Evolutionary conservation across 805 yeast species (phyloP).

Genomic region (Ogataea salicorniae): DNA sequence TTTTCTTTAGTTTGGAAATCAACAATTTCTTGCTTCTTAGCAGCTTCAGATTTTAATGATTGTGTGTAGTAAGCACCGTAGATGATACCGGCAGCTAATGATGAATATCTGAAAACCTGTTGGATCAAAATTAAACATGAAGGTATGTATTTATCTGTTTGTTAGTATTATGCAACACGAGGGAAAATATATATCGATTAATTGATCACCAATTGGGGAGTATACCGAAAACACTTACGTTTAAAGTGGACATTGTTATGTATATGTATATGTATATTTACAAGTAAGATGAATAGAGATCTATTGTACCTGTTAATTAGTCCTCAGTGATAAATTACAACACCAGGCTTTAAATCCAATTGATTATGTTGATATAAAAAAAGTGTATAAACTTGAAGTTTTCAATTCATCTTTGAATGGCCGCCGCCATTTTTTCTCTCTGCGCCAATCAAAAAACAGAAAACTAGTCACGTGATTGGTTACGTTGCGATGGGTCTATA

Average conservation of each 20-base stretch:
- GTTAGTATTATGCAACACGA: not conserved
- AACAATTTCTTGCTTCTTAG: slow-evolving; percentile 49
- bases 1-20: slow-evolving; percentile 63
- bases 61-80: slow-evolving; percentile 87
- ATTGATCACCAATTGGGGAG: no score
- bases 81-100: slow-evolving; percentile 80
- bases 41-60: slow-evolving; percentile 56
- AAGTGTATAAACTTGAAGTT: no score
- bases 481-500: not conserved
- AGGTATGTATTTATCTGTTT: not conserved
- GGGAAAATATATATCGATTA: not conserved
- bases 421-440: no score
- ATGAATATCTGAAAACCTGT: slow-evolving; percentile 87
- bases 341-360: no score
- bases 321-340: no score
- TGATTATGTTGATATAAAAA: no score
- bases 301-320: not conserved
- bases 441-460: no score
- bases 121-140: not conserved
- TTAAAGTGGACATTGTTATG: slow-evolving; percentile 42
- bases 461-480: not conserved
- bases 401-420: no score
- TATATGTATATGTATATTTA: not conserved
- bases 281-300: not conserved
- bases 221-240: slow-evolving; percentile 31